A percentile compares a stretch with the other conserved stretches of the same genome.
phyloP scores from a whole-genome alignment of 208 protist genomes.

The Porcisia hertigi region DNA sequence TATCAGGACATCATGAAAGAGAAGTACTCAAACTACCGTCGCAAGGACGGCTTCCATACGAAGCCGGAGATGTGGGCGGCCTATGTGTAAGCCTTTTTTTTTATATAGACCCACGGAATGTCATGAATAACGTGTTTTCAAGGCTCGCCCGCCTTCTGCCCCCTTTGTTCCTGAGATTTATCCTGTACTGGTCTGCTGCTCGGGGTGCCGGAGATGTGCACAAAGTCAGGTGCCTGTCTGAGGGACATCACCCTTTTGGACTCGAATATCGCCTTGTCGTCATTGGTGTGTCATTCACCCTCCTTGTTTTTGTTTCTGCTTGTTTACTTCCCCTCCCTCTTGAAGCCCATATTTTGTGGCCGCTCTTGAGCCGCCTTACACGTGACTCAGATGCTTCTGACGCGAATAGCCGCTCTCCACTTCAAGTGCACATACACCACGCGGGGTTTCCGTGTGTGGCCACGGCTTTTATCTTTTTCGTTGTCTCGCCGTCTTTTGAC shows the following conservation, averaged over 20 bases:
- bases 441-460: neutral
- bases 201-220: neutral
- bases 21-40: slow-evolving; percentile 81
- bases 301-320: neutral
- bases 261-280: neutral
- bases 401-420: neutral
- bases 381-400: neutral
- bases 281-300: neutral
- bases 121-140: neutral
- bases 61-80: slow-evolving; percentile 83
- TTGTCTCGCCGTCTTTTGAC: no score
- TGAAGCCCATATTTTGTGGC: no score
- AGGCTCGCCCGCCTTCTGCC: no score
- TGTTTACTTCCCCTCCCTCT: neutral
- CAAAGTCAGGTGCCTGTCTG: neutral
- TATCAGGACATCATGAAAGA: slow-evolving; percentile 88
- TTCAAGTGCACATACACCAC: neutral
- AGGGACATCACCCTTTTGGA: neutral
- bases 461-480: no score
- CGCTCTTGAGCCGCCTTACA: neutral
- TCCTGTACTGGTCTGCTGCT: neutral
- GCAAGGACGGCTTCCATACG: slow-evolving; percentile 88
- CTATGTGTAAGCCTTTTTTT: slow-evolving; percentile 51
- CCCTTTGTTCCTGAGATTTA: neutral
- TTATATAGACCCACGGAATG: neutral